Evolutionary conservation across 140 eudicot species (phyloP), one percentile per base, ranked within the genome.

Genomic region (Anethum foeniculum): DNA sequence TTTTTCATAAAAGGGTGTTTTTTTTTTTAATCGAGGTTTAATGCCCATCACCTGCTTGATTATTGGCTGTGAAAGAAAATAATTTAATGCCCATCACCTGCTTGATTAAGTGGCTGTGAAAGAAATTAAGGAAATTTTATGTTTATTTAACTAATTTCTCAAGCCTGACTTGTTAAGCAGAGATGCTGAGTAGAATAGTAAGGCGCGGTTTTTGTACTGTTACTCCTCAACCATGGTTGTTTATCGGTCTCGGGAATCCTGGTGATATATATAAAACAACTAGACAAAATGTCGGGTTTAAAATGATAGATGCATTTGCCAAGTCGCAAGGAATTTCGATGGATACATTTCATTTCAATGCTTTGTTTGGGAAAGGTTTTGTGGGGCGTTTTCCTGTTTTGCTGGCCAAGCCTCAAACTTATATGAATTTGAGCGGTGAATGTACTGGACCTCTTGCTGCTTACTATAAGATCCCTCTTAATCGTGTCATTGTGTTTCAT

Each of bases 391-490:
- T 87, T 89, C 96, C 96, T 3, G 94, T 95, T 85, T 85, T 95
- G 81, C 80, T 95, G 46, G 99, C 96, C 62, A 95, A 93, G 69
- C 99, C 99, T 30, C 99, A 92, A 46, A 93, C 99, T 13, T 93
- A 89, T 83, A 91, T 95, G 96, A 95, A 95, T 83, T 82, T 92
- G 58, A 95, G 98, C 41, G 99, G 99, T 74, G 92, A 93, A 91
- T 91, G 94, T 51, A 86, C 87, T 84, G 98, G 98, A 58, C 97
- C 97, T 23, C 93, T 95, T 80, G 99, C 96, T 67, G 97, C 96
- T 39, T 93, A 92, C 76, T 95, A 95, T 85, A 95, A 95, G 85
- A 87, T 95, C 67, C 99, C 97, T 79, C 90, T 95, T 47, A 91
- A 87, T 78, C 92, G 98, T 52, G 97, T 93, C 58, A 80, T 95